Percentiles rank a stretch among this genome's conserved stretches.
phyloP scores from a whole-genome alignment of 208 protist species.

The Strigomonas culicis region DNA sequence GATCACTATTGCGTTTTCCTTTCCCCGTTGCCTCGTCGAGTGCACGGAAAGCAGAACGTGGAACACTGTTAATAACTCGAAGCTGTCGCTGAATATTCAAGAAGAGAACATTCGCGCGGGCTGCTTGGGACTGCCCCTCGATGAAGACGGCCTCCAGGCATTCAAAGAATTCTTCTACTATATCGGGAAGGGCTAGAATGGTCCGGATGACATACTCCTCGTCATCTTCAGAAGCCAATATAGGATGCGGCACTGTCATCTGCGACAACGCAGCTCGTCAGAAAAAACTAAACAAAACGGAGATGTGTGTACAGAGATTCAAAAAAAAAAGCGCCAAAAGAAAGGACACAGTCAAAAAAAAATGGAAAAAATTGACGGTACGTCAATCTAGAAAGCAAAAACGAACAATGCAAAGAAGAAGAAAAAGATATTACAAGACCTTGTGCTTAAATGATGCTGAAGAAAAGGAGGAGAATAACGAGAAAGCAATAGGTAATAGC shows the following conservation, averaged over 20 bases:
- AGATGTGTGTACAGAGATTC: not conserved
- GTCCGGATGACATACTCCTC: conserved; percentile 69
- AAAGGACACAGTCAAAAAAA: conserved; percentile 2
- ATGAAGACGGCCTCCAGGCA: conserved; percentile 62
- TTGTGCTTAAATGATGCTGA: too few species aligned
- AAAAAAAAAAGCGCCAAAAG: not conserved
- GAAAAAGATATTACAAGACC: too few species aligned
- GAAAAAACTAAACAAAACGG: not conserved
- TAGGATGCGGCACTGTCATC: conserved; percentile 75
- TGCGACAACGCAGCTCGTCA: too few species aligned
- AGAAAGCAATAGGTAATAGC: too few species aligned
- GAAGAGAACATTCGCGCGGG: conserved; percentile 40
- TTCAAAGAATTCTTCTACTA: conserved; percentile 67
- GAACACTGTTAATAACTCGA: conserved; percentile 38
- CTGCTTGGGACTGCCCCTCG: conserved; percentile 41
- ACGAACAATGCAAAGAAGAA: too few species aligned
- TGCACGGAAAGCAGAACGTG: conserved; percentile 32
- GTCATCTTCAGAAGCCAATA: conserved; percentile 87
- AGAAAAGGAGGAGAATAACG: too few species aligned
- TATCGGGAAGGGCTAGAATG: conserved; percentile 47
- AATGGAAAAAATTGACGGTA: not conserved
- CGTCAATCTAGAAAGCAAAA: not conserved
- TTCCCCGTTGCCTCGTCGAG: conserved; percentile 19
- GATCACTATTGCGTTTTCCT: conserved; percentile 39
- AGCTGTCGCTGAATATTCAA: conserved; percentile 64